Base-by-base conservation (phyloP, 1,284 basidiomycete genomes). In the Cutaneotrichosporon spelunceum region DNA sequence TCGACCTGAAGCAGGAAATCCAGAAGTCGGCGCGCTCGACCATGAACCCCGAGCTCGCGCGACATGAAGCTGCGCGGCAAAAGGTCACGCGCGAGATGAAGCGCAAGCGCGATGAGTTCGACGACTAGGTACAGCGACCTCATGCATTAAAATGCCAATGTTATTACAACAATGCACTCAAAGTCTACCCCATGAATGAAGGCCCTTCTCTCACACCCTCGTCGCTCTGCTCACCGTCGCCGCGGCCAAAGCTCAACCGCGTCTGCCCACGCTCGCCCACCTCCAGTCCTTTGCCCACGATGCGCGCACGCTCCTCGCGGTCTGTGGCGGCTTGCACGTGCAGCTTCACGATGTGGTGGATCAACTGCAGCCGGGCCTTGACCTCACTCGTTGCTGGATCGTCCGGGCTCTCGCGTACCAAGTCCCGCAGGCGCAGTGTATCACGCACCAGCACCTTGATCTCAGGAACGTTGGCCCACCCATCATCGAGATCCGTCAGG, bases 21-120 rank as follows among this genome's bases (percentile, higher is more conserved):
- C 87, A 88, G 30, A 96, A 96, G 83, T 91, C 89, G 68, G 90
- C 92, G 0, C 87, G 91, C 65, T 91, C 89, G n/a, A 93, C 91
- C 73, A 88, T 94, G 64, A 84, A 92, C 16, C 79, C 84, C 7
- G 93, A 97, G 72, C 82, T 97, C 50, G 90, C 90, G 13, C 87
- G 88, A 68, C 93, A 97, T 76, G 91, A 94, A 72, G 82, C 91
- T 0, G 91, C 93, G 5, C 89, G 93, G 78, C 88, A 91, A 73
- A 88, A 87, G 76, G 86, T 94, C 53, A 89, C 91, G 52, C 82
- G 86, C 70, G 91, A 93, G 79, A 94, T 93, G 91, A 94, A 93
- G 61, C 60, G 66, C 53, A 67, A 67, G 61, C 50, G 66, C 30
- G 66, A 64, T 49, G 66, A 67, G 21, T 39, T 59, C 21, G 63